Evolutionary conservation across 768 basidiomycete genomes (phyloP).

Genomic region (Cystofilobasidium ferigula): DNA sequence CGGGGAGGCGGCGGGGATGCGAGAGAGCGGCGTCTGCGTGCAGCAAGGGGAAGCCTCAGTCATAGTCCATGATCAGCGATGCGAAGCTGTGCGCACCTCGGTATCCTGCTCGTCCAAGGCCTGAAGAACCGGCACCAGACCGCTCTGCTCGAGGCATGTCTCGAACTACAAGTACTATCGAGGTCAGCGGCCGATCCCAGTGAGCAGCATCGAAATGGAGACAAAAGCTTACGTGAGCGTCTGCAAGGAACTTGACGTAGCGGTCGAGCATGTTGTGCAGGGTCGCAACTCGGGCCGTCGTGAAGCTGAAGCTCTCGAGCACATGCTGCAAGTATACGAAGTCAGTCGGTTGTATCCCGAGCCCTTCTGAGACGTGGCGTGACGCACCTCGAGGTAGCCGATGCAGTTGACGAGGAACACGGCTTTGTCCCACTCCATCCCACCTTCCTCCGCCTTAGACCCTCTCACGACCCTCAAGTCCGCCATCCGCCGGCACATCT

Average conservation of each 20-base stretch:
- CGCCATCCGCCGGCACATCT: slow-evolving; percentile 57
- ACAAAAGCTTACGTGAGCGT: slow-evolving; percentile 60
- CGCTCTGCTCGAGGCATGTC: slow-evolving; percentile 40
- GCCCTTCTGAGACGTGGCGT: too few relatives aligned
- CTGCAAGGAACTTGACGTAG: slow-evolving; percentile 54
- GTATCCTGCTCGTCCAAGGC: slow-evolving; percentile 38
- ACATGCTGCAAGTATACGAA: slow-evolving; percentile 30
- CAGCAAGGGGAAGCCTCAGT: not conserved
- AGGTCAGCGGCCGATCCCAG: not conserved
- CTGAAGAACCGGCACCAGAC: slow-evolving; percentile 39
- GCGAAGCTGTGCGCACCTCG: slow-evolving; percentile 32
- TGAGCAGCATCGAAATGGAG: not conserved
- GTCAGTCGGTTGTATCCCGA: not conserved
- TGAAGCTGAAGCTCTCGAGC: slow-evolving; percentile 35
- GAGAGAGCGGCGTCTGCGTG: slow-evolving; percentile 61
- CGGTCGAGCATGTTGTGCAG: slow-evolving; percentile 55
- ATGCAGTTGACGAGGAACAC: slow-evolving; percentile 81
- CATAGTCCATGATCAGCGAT: too few relatives aligned
- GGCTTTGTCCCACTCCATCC: slow-evolving; percentile 64
- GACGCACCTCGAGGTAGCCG: slow-evolving; percentile 65
- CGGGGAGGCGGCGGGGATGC: slow-evolving; percentile 55
- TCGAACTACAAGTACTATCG: slow-evolving; percentile 35
- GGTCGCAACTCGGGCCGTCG: slow-evolving; percentile 42
- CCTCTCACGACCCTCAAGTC: slow-evolving; percentile 40
- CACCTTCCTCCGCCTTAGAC: slow-evolving; percentile 39